phyloP scores from a whole-genome alignment of 1,284 basidiomycete genomes.

The Leccinum variabile region DNA sequence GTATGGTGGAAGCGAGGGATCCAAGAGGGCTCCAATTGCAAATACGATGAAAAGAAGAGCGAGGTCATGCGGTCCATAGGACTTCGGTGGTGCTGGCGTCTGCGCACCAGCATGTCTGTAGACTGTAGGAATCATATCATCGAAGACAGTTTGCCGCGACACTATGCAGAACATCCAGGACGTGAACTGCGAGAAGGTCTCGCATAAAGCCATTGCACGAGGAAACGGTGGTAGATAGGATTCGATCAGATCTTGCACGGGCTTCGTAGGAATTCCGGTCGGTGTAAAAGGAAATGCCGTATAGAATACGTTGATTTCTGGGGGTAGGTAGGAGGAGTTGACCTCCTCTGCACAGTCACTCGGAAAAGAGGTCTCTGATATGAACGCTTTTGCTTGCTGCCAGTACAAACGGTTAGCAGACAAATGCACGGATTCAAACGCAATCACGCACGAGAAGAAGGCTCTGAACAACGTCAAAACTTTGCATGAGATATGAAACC shows the following conservation, averaged over 20 bases:
- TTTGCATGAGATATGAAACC: constrained; percentile 4
- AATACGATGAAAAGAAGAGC: constrained; percentile 51
- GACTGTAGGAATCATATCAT: constrained; percentile 46
- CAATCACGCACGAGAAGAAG: constrained; percentile 39
- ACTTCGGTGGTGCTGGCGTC: constrained; percentile 15
- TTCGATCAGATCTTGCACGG: constrained; percentile 42
- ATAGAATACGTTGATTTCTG: constrained; percentile 41
- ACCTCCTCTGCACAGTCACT: constrained; percentile 35
- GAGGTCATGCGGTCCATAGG: constrained; percentile 50
- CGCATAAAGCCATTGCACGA: constrained; percentile 44
- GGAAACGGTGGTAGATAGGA: constrained; percentile 44
- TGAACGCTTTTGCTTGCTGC: constrained; percentile 17
- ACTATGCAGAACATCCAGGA: constrained; percentile 58
- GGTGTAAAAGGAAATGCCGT: constrained; percentile 46
- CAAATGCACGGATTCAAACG: neutral
- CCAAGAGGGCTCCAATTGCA: constrained; percentile 51
- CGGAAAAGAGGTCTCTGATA: constrained; percentile 12
- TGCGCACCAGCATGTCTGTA: constrained; percentile 30
- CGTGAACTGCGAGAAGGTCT: constrained; percentile 50
- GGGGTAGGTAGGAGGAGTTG: constrained; percentile 43
- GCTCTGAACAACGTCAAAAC: constrained; percentile 33
- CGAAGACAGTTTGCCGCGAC: constrained; percentile 43
- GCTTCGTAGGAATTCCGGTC: constrained; percentile 31
- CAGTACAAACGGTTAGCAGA: constrained; percentile 2
- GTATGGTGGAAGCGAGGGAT: constrained; percentile 48